These are phyloP conservation scores for Arachis stenosperma DNA, from an alignment of 306 rosid species.

Conservation along the genomic window DNA sequence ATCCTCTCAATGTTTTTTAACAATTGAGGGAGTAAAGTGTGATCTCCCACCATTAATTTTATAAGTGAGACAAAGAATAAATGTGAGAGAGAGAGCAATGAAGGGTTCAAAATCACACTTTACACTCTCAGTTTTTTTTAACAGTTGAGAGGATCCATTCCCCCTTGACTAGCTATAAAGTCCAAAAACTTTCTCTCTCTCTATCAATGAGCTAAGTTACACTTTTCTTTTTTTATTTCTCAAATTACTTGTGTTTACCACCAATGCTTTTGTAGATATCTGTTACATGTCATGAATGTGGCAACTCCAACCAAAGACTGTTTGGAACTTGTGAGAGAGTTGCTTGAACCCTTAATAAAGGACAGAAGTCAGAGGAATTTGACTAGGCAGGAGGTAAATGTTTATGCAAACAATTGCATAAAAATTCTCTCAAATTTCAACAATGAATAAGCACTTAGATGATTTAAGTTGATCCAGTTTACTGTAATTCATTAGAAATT, in stretches of 20 bases:
- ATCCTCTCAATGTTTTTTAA: too few species aligned
- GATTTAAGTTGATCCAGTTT: not conserved
- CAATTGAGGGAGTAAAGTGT: too few species aligned
- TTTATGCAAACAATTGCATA: too few species aligned
- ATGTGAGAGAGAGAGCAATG: too few species aligned
- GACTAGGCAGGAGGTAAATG: conserved; percentile 99
- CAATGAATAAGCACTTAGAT: conserved; percentile 2
- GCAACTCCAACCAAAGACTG: conserved; percentile 96
- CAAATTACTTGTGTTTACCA: conserved; percentile 31
- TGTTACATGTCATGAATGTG: conserved; percentile 84
- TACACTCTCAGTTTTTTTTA: too few species aligned
- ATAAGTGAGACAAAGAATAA: too few species aligned
- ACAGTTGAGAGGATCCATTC: too few species aligned
- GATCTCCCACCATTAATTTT: too few species aligned
- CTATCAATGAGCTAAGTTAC: not conserved
- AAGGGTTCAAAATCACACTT: too few species aligned
- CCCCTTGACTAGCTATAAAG: too few species aligned
- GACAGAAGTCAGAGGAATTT: conserved; percentile 71
- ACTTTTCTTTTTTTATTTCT: not conserved
- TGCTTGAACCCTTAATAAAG: conserved; percentile 93
- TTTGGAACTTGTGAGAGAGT: conserved; percentile 82
- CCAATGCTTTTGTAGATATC: conserved; percentile 63
- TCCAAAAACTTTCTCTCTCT: too few species aligned
- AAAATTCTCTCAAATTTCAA: not conserved
- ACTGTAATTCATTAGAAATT: not conserved